Evolutionary conservation across 345 rosid genomes (phyloP), one percentile per base, ranked within the genome.

Genomic region (Sisymbrium irio): DNA sequence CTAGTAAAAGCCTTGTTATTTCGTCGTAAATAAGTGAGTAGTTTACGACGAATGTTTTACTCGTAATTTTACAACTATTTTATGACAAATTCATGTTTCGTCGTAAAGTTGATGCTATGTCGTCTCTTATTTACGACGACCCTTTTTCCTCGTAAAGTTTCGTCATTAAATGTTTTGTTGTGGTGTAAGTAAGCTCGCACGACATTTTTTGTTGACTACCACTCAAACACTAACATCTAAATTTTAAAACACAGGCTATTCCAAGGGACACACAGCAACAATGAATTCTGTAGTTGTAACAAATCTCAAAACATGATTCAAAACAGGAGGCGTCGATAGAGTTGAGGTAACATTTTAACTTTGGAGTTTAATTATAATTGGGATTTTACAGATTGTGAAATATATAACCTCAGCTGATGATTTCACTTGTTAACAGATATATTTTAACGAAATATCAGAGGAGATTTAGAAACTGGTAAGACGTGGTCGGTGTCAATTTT

Each of bases 361-460:
- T 47, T 0, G 37, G 22, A 2, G 2, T 15, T 67, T 40, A 13
- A 42, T n/a, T n/a, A n/a, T n/a, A n/a, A 18, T 33, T 74, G 10
- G 22, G 19, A 50, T 4, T 32, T 36, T 37, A 44, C 57, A 32
- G 5, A 53, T 7, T 51, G 46, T 55, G 18, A 18, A 35, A 65
- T 19, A 2, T 27, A 19, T 46, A 28, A 15, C 51, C 55, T 25
- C 20, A 39, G 32, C 15, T 65, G 41, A 39, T 68, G 20, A 35
- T 77, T 7, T 33, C 44, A 54, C 18, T 62, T 64, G 63, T 63
- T 58, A 73, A 90, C 93, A 91, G 97, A 91, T 92, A 50, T 67
- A 79, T 76, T 95, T 92, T 80, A 86, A 89, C 65, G 93, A 89
- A 79, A 92, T 95, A 82, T 84, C 96, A 3, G 90, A 89, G 19